Base-by-base conservation (phyloP, 2,329 filamentous ascomycete genomes). In the Neofusicoccum sp. region DNA sequence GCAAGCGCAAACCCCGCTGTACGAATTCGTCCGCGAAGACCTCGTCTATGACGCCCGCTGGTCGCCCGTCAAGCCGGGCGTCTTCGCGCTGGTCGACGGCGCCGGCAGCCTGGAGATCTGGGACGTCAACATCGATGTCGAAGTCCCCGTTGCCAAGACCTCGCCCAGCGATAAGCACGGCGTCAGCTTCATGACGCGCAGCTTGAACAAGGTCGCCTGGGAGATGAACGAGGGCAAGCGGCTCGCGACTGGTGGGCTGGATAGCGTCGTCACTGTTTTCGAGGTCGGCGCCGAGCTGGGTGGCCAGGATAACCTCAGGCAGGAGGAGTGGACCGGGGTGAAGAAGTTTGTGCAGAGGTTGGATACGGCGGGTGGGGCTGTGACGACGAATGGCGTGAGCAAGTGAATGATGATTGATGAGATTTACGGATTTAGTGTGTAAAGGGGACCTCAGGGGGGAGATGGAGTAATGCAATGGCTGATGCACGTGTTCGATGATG, bases 1-100 rank as follows among this genome's bases (percentile, higher is more conserved):
- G 36, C 81, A 85, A 66, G 74, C 78, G 0, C 87, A 94, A 34
- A 78, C 84, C 2, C 95, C 95, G 0, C 82, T 99, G 31, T 84
- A 98, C 11, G 93, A 98, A 67, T 92, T 99, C 72, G 89, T 91
- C 22, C 89, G 95, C 61, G 96, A 99, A 78, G 96, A 99, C 71
- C 89, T 97, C 22, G 93, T 99, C 58, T 99, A 99, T 78, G 94
- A 97, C 74, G 93, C 92, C 2, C 89, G 89, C 60, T 99, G 96
- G 96, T 96, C 92, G 12, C 95, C 95, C 0, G 86, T 95, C 67
- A 94, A 95, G 74, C 95, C 95, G 0, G 93, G 93, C 41, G 91
- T 99, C 7, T 99, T 99, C 77, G 92, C 92, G 1, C 87, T 96
- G 22, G 95, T 98, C 2, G 96, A 99, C 70, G 95, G 95, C 37